Evolutionary conservation across 2,329 filamentous ascomycete genomes (phyloP), one percentile per base, ranked within the genome.

Genomic region (Curvularia sp.): DNA sequence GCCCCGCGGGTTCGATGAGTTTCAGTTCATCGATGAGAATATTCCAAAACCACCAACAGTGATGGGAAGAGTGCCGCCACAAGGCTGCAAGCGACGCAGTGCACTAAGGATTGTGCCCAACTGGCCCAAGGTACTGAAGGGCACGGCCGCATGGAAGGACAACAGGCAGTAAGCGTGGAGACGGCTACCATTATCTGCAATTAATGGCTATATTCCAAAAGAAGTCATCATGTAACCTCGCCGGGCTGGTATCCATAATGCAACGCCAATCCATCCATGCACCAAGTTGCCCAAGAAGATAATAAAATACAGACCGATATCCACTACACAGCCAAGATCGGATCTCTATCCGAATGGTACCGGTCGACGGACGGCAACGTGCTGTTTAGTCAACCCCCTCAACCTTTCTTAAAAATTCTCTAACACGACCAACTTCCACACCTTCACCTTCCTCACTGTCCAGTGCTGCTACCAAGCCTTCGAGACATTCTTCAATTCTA

Each of bases 391-490:
- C 75, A 2, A 84, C 85, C 2, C 85, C 88, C 70, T 93, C 91
- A 2, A 96, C 90, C 55, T 91, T 89, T 30, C 89, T 85, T 56
- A 96, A 80, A 72, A 96, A 96, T 52, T 93, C 87, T 66, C 90
- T 83, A 12, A 96, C 90, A 8, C 92, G 81, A 0, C 86, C 87
- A 8, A 94, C 87, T 72, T 96, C 92, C 0, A 92, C 81, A 1
- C 75, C 77, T 68, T 91, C 89, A 7, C 87, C 85, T 49, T 75
- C 71, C 75, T 97, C 93, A 70, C 93, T 96, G 78, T 97, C 94
- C 2, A 98, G 90, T 2, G 95, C 95, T 62, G 91, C 88, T 47
- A 96, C 86, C 43, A 99, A 81, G 2, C 88, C 88, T 52, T 92
- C 91, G 0, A 97, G 83, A 51, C 93, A 86, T 57, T 86, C 86